These are phyloP conservation scores for Fusarium tuaranense DNA, from an alignment of 2,329 filamentous ascomycete genomes.

Conservation along the genomic window DNA sequence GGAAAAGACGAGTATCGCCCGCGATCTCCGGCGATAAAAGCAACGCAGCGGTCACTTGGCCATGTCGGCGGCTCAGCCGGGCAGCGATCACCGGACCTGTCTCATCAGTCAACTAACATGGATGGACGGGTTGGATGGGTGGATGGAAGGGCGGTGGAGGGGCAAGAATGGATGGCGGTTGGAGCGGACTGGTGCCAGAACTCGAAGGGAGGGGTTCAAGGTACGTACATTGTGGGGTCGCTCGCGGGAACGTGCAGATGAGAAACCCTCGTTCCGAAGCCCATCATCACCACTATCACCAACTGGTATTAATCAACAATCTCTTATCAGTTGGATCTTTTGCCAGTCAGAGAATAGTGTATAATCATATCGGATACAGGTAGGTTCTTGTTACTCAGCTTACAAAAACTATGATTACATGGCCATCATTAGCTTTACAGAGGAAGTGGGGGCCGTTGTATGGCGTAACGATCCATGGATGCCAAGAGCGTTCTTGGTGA, in stretches of 20 bases:
- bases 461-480: neutral
- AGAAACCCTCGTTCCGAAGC: neutral
- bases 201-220: constrained; percentile 27
- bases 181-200: constrained; percentile 9
- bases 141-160: constrained; percentile 31
- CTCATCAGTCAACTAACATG: constrained; percentile 30
- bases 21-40: constrained; percentile 14
- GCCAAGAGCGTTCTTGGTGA: neutral
- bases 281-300: neutral
- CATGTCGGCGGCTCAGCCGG: constrained; percentile 38
- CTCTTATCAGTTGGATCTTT: neutral
- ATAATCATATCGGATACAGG: neutral
- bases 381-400: neutral
- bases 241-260: neutral
- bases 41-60: constrained; percentile 37
- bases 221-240: constrained; percentile 24
- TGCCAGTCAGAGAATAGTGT: neutral
- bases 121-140: neutral
- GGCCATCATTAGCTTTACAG: neutral
- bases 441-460: neutral
- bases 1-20: neutral
- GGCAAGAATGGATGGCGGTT: constrained; percentile 30
- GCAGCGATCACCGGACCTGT: constrained; percentile 44
- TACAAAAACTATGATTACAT: neutral
- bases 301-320: neutral